Evolutionary conservation across 805 yeast genomes (phyloP), one percentile per base, ranked within the genome.

Genomic region (Saturnispora serradocipensis): DNA sequence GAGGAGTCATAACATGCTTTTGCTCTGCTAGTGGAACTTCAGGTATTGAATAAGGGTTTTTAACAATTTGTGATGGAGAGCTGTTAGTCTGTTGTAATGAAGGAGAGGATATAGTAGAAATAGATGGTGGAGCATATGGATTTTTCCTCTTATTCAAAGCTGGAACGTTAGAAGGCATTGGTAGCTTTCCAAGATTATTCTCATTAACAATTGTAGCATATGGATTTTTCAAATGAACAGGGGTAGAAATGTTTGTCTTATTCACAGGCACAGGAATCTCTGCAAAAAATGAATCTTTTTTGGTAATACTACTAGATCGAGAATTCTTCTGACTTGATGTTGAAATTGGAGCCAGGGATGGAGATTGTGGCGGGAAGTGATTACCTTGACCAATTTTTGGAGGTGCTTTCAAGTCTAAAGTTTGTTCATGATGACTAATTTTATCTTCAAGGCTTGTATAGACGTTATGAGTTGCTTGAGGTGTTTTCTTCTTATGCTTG

Each of bases 211-310:
- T 43, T 2, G 44, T 45, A 20, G 55, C 63, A 48, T 62, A 63
- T 3, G 66, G 64, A 49, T 60, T 64, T 45, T 53, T 61, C 34
- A 61, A 39, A 49, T 54, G 64, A 25, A 48, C 43, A 4, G 56
- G 22, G n/a, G 52, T 30, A 1, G 48, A 27, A 15, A 43, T 42
- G 18, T 45, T 54, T 8, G 34, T 22, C 8, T 53, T 58, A 4
- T 38, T 27, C 7, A 32, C 35, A 4, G 53, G 16, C 24, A 74
- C 57, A 4, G 86, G 86, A 38, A 80, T 61, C 50, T 82, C 88
- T 50, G 78, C 83, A 59, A 80, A 82, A 59, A 82, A 56, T 80
- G 9, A 78, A 66, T 54, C 38, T 3, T 22, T 34, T 6, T 25
- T 49, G 2, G 25, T 28, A 4, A 30, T 13, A 13, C 56, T 51